Conservation (phyloP, 1,284 basidiomycete genomes). For the Tilletia caries region DNA sequence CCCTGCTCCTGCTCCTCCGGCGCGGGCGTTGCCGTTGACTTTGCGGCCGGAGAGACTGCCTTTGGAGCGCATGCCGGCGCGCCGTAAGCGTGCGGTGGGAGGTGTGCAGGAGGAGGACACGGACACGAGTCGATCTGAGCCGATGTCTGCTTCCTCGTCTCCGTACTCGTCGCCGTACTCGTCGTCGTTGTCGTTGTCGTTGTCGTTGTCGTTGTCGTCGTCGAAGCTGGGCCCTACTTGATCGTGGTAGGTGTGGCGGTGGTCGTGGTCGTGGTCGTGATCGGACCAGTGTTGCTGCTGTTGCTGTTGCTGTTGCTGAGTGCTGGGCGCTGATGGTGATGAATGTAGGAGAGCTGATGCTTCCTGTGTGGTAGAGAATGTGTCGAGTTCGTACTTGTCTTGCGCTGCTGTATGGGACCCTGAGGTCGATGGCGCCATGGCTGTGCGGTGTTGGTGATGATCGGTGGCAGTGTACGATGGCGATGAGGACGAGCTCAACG, state of each 20-base stretch:
- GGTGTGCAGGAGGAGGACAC: not conserved
- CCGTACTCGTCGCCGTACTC: not conserved
- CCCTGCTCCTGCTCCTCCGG: too few species aligned
- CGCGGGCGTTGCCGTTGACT: not conserved
- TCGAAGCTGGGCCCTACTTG: not conserved
- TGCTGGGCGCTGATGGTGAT: not conserved
- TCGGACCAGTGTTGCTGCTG: not conserved
- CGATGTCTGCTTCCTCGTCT: not conserved
- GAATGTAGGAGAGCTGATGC: not conserved
- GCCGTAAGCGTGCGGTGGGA: conserved; percentile 1
- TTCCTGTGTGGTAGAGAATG: not conserved
- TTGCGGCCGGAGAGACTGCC: not conserved
- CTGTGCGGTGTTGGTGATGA: not conserved
- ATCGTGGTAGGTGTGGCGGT: not conserved
- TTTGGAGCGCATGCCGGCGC: not conserved
- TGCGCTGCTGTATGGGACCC: not conserved
- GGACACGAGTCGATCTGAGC: not conserved
- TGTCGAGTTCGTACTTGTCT: not conserved
- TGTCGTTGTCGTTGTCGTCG: not conserved
- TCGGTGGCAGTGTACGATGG: too few species aligned
- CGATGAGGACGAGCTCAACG: not conserved
- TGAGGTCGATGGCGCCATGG: not conserved
- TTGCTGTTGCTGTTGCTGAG: too few species aligned
- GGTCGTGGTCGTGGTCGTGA: not conserved
- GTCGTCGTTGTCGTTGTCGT: not conserved